Evolutionary conservation across 164 flowering plant species (phyloP).

Genomic region (Vitis rotundifolia): DNA sequence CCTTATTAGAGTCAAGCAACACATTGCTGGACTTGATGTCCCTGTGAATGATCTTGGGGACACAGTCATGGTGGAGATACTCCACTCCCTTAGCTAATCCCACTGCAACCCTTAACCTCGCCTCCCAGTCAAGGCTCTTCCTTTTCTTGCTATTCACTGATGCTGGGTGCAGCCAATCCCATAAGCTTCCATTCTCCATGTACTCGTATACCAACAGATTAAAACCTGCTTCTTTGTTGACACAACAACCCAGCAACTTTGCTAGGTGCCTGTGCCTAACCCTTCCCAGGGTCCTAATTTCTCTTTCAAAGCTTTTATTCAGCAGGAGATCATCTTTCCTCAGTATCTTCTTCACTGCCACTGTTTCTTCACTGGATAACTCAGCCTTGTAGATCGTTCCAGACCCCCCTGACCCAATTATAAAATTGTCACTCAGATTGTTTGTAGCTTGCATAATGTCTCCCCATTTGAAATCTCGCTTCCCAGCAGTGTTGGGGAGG

Average conservation of each 20-base stretch:
- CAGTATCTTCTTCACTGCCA: constrained; percentile 87
- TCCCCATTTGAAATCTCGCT: constrained; percentile 69
- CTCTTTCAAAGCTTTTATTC: constrained; percentile 80
- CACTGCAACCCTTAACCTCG: constrained; percentile 65
- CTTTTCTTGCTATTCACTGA: constrained; percentile 41
- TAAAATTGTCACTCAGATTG: constrained; percentile 68
- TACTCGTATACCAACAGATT: constrained; percentile 85
- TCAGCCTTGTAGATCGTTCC: constrained; percentile 86
- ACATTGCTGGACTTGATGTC: constrained; percentile 93
- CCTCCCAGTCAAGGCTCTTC: constrained; percentile 70
- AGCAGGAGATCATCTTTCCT: constrained; percentile 62
- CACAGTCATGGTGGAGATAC: constrained; percentile 96
- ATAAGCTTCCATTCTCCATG: constrained; percentile 94
- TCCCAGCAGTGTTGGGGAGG: constrained; percentile 38
- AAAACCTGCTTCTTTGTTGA: constrained; percentile 44
- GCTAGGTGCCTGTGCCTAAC: constrained; percentile 92
- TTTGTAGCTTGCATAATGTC: constrained; percentile 90
- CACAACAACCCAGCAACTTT: constrained; percentile 78
- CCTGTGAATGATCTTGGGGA: constrained; percentile 82
- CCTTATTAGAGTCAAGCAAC: constrained; percentile 81
- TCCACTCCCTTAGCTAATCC: constrained; percentile 91
- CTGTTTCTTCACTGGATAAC: constrained; percentile 55
- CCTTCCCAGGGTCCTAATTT: constrained; percentile 82
- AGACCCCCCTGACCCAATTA: constrained; percentile 91
- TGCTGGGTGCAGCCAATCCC: constrained; percentile 87